Base-by-base conservation (phyloP, 139 green algal genomes). In the Haematococcus lacustris region DNA sequence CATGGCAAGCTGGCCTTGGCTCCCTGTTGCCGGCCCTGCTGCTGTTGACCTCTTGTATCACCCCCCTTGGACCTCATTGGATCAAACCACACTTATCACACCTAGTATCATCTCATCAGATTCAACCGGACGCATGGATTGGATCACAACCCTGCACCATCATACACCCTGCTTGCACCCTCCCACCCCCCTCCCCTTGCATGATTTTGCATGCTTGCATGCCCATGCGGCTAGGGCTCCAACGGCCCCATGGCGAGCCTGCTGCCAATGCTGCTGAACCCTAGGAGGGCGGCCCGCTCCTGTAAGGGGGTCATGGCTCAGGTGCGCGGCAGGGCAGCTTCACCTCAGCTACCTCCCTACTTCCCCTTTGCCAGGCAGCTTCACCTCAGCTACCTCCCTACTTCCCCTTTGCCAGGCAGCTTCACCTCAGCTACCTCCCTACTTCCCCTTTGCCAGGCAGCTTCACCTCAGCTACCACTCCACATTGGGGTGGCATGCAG, bases 261-360 rank as follows among this genome's bases (percentile, higher is more conserved):
- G 30, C 43, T 72, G 67, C 67, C 67, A 1, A 64, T 64, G 43
- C 67, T 72, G 43, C 43, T 72, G 26, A 35, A 72, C 43, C 67
- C 67, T 32, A 13, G 35, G 32, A 23, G 5, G 13, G 6, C 32
- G 7, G 41, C 67, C 25, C 17, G 13, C 4, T 7, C 30, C 3
- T 72, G 67, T 34, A 61, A 72, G 7, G 67, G 67, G 40, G 47
- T 65, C 5, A 61, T 72, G 33, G 67, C 67, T 9, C 40, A 72
- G 67, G 67, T 72, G 26, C 3, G 37, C 21, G 21, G 35, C 30
- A 34, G 6, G 30, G 2, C 61, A 40, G 40, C 61, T 43, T 67
- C 3, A 5, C 7, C 17, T 9, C 33, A 41, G 3, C 61, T 43
- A 28, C 61, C n/a, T 25, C 33, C n/a, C 4, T 7, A 25, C 28